Evolutionary conservation across 129 eudicot genomes (phyloP).

Genomic region (Calendula officinalis): DNA sequence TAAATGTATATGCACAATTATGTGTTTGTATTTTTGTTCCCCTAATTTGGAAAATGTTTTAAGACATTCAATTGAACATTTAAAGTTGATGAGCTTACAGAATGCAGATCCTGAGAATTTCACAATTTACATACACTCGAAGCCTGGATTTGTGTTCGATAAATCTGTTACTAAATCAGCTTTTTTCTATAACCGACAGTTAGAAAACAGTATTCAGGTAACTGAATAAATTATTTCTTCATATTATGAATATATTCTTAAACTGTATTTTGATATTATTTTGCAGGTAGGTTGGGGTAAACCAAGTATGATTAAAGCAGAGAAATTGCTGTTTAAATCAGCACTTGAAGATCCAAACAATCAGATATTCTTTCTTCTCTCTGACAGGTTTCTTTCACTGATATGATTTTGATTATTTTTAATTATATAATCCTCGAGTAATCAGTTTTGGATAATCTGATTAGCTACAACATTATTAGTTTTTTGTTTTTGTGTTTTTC

Average conservation of each 20-base stretch:
- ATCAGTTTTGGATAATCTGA: neutral
- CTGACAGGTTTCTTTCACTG: conserved; percentile 53
- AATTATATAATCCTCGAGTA: neutral
- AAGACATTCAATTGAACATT: conserved; percentile 17
- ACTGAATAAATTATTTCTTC: neutral
- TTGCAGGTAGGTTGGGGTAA: conserved; percentile 61
- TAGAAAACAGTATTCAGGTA: conserved; percentile 43
- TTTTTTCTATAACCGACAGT: conserved; percentile 44
- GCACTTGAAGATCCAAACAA: conserved; percentile 50
- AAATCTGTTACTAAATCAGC: conserved; percentile 38
- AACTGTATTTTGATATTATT: conserved; percentile 3
- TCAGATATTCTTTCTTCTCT: conserved; percentile 54
- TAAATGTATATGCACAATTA: neutral
- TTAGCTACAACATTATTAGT: neutral
- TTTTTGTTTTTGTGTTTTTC: conserved; percentile 18
- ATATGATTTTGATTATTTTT: neutral
- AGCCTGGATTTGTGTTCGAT: conserved; percentile 49
- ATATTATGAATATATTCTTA: neutral
- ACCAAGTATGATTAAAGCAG: conserved; percentile 60
- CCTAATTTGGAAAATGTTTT: neutral
- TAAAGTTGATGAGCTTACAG: conserved; percentile 37
- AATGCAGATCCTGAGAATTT: conserved; percentile 52
- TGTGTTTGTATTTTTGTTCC: neutral
- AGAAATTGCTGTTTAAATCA: conserved; percentile 44
- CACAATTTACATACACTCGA: conserved; percentile 47